A percentile compares a stretch with the other conserved stretches of the same genome.
Evolutionary conservation across 176 grass and related monocot genomes (phyloP).

Genomic region (Oryza meridionalis): DNA sequence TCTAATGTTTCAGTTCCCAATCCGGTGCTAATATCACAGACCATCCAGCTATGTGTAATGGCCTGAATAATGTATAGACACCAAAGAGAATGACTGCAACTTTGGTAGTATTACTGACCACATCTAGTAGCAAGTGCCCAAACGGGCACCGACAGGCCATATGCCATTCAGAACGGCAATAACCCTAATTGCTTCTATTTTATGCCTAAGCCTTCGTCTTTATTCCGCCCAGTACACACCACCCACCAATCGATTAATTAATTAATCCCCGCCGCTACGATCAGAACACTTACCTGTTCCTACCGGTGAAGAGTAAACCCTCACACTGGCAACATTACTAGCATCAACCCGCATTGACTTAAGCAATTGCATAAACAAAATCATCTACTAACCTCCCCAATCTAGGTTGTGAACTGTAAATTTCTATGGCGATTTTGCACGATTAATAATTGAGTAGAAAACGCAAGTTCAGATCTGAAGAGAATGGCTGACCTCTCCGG

Average conservation of each 20-base stretch:
- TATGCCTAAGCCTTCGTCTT: constrained; percentile 44
- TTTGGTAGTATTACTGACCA: neutral
- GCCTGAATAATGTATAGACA: neutral
- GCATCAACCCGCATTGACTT: constrained; percentile 20
- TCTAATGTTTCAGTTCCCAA: neutral
- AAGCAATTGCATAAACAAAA: neutral
- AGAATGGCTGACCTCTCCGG: constrained; percentile 72
- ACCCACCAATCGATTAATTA: constrained; percentile 44
- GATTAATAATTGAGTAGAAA: neutral
- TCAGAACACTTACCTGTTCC: neutral
- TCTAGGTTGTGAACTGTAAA: constrained; percentile 32
- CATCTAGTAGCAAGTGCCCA: constrained; percentile 36
- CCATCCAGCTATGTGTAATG: neutral
- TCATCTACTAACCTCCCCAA: constrained; percentile 25
- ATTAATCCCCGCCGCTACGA: constrained; percentile 32
- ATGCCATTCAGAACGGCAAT: constrained; percentile 28
- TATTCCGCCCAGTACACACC: constrained; percentile 38
- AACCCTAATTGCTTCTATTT: constrained; percentile 49
- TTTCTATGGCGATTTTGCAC: constrained; percentile 5
- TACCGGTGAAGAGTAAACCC: constrained; percentile 18
- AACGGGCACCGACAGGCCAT: constrained; percentile 55
- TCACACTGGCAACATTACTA: constrained; percentile 45
- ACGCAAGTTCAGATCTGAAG: constrained; percentile 42
- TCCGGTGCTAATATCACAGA: neutral
- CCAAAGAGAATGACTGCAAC: neutral